Conservation (phyloP, 192 early-diverging fungal genomes). For the Chytriomyces confervae region DNA sequence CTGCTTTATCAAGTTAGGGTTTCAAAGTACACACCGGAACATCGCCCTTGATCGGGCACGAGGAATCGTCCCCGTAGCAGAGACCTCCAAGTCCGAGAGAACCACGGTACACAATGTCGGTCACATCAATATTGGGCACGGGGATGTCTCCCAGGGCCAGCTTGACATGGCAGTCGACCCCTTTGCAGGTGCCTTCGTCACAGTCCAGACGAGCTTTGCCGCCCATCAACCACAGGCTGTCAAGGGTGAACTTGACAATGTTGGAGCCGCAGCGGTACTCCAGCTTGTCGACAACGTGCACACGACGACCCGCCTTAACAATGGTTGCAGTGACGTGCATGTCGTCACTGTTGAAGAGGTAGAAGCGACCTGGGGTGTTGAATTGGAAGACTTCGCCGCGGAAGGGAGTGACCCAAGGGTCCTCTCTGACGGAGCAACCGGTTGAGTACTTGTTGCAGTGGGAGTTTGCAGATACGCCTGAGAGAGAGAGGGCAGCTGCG, state of each 20-base stretch:
- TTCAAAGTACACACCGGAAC: not conserved
- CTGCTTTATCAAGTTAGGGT: not conserved
- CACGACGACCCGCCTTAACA: not conserved
- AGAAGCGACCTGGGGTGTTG: not conserved
- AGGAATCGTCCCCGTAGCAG: constrained; percentile 4
- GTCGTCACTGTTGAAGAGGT: not conserved
- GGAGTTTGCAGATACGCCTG: no score
- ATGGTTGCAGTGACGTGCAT: constrained; percentile 3
- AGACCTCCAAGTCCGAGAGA: not conserved
- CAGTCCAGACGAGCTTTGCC: not conserved
- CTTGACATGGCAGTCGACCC: not conserved
- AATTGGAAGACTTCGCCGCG: not conserved
- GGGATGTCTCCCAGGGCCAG: not conserved
- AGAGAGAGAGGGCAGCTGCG: no score
- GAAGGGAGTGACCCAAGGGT: constrained; percentile 12
- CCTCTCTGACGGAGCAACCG: not conserved
- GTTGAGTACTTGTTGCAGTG: not conserved
- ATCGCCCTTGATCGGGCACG: not conserved
- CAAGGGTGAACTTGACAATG: constrained; percentile 1
- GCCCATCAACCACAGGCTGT: not conserved
- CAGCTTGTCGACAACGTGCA: not conserved
- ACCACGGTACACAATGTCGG: not conserved
- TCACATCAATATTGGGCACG: not conserved
- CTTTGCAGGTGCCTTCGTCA: not conserved
- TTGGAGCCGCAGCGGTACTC: not conserved